phyloP scores from a whole-genome alignment of 306 rosid species.

The Casuarina equisetifolia region DNA sequence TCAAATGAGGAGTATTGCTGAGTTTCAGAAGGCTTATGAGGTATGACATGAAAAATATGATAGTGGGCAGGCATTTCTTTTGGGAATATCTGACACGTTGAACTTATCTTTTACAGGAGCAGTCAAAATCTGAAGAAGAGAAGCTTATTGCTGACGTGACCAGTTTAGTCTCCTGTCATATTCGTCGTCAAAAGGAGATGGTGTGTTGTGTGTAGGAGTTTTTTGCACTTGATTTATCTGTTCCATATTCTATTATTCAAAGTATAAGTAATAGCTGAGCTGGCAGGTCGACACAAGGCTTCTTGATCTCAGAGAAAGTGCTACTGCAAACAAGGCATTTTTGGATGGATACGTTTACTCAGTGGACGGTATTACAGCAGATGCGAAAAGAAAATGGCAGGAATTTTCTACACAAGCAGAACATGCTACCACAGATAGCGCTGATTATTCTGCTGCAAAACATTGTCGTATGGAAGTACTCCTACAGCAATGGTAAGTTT shows the following conservation, averaged over 20 bases:
- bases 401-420: conserved; percentile 70
- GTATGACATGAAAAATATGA: conserved; percentile 28
- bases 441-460: conserved; percentile 81
- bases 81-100: conserved; percentile 25
- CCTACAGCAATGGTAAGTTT: conserved; percentile 65
- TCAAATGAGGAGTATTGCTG: conserved; percentile 64
- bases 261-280: conserved; percentile 17
- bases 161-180: conserved; percentile 62
- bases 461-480: conserved; percentile 90
- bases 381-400: conserved; percentile 92
- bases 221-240: background rate
- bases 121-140: conserved; percentile 76
- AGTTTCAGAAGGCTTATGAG: conserved; percentile 84
- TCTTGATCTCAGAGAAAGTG: conserved; percentile 64
- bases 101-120: conserved; percentile 57
- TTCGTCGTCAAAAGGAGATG: conserved; percentile 76
- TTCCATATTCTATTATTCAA: background rate
- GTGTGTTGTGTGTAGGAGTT: conserved; percentile 36
- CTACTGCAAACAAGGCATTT: conserved; percentile 61
- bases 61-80: background rate
- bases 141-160: conserved; percentile 85
- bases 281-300: conserved; percentile 79
- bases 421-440: conserved; percentile 62
- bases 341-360: conserved; percentile 74
- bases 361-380: conserved; percentile 57